Evolutionary conservation across 345 rosid species (phyloP), one percentile per base, ranked within the genome.

Genomic region (Litchi chinensis): DNA sequence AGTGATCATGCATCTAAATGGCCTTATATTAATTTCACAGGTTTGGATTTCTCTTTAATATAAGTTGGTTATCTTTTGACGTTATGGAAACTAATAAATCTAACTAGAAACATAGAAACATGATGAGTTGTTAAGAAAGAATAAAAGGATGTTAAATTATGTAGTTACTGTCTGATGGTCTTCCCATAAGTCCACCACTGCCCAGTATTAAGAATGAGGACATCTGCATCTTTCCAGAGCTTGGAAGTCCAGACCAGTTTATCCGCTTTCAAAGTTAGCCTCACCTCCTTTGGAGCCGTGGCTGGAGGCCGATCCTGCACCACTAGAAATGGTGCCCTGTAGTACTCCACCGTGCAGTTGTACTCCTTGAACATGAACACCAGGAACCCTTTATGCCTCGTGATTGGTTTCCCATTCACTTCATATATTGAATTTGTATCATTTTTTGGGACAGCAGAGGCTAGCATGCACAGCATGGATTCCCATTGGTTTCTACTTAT

Each of bases 401-500:
- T 90, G 76, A 95, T 95, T 18, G 95, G 93, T 52, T 67, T 90
- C 78, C 97, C 95, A 37, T 91, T 85, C 13, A 84, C 85, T 77
- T 95, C 97, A 3, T 90, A 90, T 50, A 95, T 85, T 40, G 91
- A 88, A 40, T 68, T 85, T 86, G 82, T 12, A 15, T 50, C 56
- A 4, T 50, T 50, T 8, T 86, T 87, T 11, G 89, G 80, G 69
- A 91, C 82, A 63, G 87, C 89, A 63, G 98, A 81, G 71, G 97
- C 75, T 6, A 93, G 90, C 91, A 95, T 81, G 82, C 98, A 93
- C 40, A 95, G 90, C 71, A 93, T 88, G 52, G 97, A 93, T 79
- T 95, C 97, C 98, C 95, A 92, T 37, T 95, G 98, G 84, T 92
- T 95, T 80, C 97, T 88, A 64, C 97, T 97, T 50, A 94, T 85